These are phyloP conservation scores for Gonium pectorale DNA, from an alignment of 139 green algal species.

Conservation along the genomic window DNA sequence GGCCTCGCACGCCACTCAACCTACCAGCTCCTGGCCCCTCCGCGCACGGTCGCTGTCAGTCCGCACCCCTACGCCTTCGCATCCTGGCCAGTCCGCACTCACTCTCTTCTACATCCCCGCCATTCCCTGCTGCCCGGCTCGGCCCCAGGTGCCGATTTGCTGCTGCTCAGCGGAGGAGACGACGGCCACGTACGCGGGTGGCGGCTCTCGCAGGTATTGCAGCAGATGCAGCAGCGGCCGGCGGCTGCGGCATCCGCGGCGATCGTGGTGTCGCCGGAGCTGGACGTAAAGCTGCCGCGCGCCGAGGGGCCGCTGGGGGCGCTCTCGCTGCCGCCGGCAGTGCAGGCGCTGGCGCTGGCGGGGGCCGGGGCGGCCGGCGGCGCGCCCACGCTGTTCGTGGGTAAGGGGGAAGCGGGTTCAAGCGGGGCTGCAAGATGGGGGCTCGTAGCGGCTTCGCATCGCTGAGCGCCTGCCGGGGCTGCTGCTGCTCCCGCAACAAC, in stretches of 20 bases:
- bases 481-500: too few species aligned
- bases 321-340: slow-evolving; percentile 34
- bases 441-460: too few species aligned
- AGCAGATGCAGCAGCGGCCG: not conserved
- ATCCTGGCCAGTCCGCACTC: too few species aligned
- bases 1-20: too few species aligned
- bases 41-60: too few species aligned
- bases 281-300: slow-evolving; percentile 23
- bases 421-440: too few species aligned
- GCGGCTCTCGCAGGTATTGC: slow-evolving; percentile 24
- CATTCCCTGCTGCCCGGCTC: too few species aligned
- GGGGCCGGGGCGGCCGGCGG: not conserved
- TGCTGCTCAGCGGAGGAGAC: slow-evolving; percentile 46
- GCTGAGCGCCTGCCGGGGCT: too few species aligned
- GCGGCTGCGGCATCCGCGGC: not conserved
- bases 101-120: not conserved
- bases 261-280: too few species aligned
- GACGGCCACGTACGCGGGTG: slow-evolving; percentile 47
- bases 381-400: not conserved
- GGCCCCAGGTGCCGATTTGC: not conserved
- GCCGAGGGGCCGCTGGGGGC: slow-evolving; percentile 18
- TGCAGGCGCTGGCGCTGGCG: slow-evolving; percentile 33
- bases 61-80: too few species aligned
- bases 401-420: not conserved
- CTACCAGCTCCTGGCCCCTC: too few species aligned